These are phyloP conservation scores for Xerocomus spinulosus DNA, from an alignment of 768 basidiomycete genomes.

Conservation along the genomic window DNA sequence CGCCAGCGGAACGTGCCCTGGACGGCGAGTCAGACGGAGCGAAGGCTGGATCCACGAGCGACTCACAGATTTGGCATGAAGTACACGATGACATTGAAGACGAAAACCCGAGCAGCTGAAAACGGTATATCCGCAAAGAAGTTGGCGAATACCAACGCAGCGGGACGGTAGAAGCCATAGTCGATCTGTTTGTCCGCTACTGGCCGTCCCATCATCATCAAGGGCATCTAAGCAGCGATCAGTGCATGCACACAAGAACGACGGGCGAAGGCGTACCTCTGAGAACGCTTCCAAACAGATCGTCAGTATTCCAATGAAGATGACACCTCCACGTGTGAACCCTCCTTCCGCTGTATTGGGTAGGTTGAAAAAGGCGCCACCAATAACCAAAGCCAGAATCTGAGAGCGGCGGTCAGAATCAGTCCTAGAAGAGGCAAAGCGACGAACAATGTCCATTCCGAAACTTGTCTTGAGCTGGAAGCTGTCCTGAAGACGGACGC, in stretches of 20 bases:
- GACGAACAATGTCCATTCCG: constrained; percentile 51
- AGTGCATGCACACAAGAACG: background rate
- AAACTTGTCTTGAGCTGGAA: constrained; percentile 76
- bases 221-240: constrained; percentile 46
- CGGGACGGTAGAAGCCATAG: constrained; percentile 64
- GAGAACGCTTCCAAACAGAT: constrained; percentile 69
- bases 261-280: constrained; percentile 42
- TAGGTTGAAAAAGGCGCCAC: constrained; percentile 69
- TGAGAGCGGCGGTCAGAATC: constrained; percentile 1
- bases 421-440: background rate
- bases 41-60: constrained; percentile 24
- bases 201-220: constrained; percentile 77
- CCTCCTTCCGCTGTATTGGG: constrained; percentile 73
- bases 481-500: constrained; percentile 65
- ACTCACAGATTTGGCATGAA: constrained; percentile 55
- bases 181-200: constrained; percentile 65
- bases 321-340: constrained; percentile 82
- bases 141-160: constrained; percentile 61
- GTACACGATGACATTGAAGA: constrained; percentile 65
- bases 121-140: constrained; percentile 68
- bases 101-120: constrained; percentile 51
- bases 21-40: constrained; percentile 2
- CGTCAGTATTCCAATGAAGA: constrained; percentile 67
- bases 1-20: constrained; percentile 34
- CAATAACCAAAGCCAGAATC: constrained; percentile 52